Percentiles rank a stretch among this genome's conserved stretches.
These are phyloP conservation scores for Takakia lepidozioides DNA, from an alignment of 225 moss, liverwort and hornwort genomes.

Conservation along the genomic window DNA sequence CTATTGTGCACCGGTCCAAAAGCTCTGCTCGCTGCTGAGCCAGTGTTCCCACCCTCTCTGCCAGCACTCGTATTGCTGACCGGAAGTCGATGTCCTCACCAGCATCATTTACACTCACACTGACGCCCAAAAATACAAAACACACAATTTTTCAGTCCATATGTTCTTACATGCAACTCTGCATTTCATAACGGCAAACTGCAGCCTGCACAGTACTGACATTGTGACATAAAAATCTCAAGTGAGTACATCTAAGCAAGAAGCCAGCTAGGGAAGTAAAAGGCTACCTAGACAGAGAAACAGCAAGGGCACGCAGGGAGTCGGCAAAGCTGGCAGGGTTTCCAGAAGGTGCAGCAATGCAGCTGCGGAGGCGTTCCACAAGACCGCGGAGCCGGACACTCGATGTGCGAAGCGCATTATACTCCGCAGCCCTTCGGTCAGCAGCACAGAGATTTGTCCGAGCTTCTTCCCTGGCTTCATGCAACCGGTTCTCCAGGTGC, in stretches of 20 bases:
- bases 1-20: slow-evolving; percentile 73
- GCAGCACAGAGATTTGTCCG: slow-evolving; percentile 87
- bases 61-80: slow-evolving; percentile 72
- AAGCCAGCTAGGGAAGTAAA: no score
- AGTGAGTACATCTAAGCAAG: no score
- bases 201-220: no score
- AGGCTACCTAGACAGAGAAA: slow-evolving; percentile 61
- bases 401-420: slow-evolving; percentile 73
- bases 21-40: slow-evolving; percentile 81
- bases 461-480: slow-evolving; percentile 92
- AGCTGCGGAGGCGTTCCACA: slow-evolving; percentile 84
- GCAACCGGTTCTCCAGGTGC: slow-evolving; percentile 89
- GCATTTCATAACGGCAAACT: no score
- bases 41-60: slow-evolving; percentile 75
- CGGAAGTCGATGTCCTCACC: slow-evolving; percentile 85
- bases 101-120: slow-evolving; percentile 56
- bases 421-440: slow-evolving; percentile 82
- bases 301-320: slow-evolving; percentile 68
- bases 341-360: slow-evolving; percentile 63
- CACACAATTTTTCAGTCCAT: no score
- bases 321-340: slow-evolving; percentile 66
- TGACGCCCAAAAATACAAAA: no score
- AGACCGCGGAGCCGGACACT: slow-evolving; percentile 88
- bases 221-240: no score
- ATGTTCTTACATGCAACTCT: no score